A percentile compares a stretch with the other conserved stretches of the same genome.
Conservation (phyloP, 2,329 filamentous ascomycete species). For the Domatiomyces catenatus region DNA sequence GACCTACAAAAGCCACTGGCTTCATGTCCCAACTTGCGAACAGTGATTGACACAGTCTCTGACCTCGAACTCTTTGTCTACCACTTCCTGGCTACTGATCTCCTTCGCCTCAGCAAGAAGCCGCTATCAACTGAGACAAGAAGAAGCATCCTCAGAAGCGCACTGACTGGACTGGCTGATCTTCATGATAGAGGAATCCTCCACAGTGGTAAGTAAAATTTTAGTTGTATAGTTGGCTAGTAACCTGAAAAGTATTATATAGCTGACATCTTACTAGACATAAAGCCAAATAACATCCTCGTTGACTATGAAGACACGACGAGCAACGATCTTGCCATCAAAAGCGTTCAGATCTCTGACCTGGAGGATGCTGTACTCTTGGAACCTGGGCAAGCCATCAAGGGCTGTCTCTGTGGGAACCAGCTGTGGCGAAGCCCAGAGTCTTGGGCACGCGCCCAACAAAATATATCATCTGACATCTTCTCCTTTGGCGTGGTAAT, state of each 20-base stretch:
- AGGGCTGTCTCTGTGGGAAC: conserved; percentile 19
- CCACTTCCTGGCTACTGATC: conserved; percentile 29
- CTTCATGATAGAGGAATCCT: conserved; percentile 20
- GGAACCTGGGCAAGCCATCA: conserved; percentile 10
- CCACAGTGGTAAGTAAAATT: conserved; percentile 17
- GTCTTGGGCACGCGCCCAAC: conserved; percentile 20
- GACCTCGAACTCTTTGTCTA: conserved; percentile 33
- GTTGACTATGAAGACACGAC: conserved; percentile 16
- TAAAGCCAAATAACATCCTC: conserved; percentile 23
- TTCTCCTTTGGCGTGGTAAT: conserved; percentile 24
- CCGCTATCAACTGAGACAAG: conserved; percentile 23
- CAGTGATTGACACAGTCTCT: conserved; percentile 28
- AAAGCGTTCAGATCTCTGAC: conserved; percentile 20
- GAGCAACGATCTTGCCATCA: conserved; percentile 9
- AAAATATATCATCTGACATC: conserved; percentile 20
- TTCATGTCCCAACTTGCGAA: conserved; percentile 24
- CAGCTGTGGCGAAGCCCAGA: conserved; percentile 24
- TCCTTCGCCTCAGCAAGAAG: conserved; percentile 29
- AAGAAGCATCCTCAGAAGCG: conserved; percentile 30
- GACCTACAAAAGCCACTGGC: conserved; percentile 7
- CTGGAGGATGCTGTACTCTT: conserved; percentile 15
- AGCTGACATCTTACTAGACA: conserved; percentile 15
- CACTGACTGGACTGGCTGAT: conserved; percentile 21
- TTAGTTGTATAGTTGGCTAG: neutral
- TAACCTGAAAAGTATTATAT: conserved; percentile 3